A percentile compares a stretch with the other conserved stretches of the same genome.
Evolutionary conservation across 2,329 filamentous ascomycete species (phyloP).

Genomic region (Periconia macrospinosa): DNA sequence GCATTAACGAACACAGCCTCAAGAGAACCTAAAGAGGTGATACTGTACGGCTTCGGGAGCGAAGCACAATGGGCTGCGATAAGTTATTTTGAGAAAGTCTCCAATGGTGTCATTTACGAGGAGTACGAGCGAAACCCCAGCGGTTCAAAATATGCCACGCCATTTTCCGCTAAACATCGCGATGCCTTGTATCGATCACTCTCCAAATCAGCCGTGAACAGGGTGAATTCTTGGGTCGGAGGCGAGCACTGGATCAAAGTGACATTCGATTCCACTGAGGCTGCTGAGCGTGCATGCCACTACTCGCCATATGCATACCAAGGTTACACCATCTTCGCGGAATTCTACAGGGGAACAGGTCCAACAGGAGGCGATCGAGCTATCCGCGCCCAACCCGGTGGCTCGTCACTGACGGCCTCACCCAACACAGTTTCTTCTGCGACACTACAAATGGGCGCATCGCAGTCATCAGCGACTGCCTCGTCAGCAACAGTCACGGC

Average conservation of each 20-base stretch:
- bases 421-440: slow-evolving; percentile 38
- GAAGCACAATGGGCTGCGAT: slow-evolving; percentile 78
- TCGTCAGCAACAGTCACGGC: slow-evolving; percentile 46
- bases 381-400: slow-evolving; percentile 40
- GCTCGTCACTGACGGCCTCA: slow-evolving; percentile 26
- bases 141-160: slow-evolving; percentile 69
- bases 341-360: slow-evolving; percentile 49
- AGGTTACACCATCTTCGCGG: slow-evolving; percentile 52
- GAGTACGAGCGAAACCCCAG: slow-evolving; percentile 90
- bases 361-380: slow-evolving; percentile 47
- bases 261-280: slow-evolving; percentile 53
- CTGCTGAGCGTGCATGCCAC: slow-evolving; percentile 52
- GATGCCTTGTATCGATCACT: slow-evolving; percentile 69
- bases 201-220: slow-evolving; percentile 71
- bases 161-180: slow-evolving; percentile 69
- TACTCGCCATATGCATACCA: slow-evolving; percentile 51
- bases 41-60: slow-evolving; percentile 80
- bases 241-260: slow-evolving; percentile 85
- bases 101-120: slow-evolving; percentile 79
- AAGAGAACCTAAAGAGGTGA: slow-evolving; percentile 72
- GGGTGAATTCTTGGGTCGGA: slow-evolving; percentile 79
- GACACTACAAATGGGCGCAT: slow-evolving; percentile 29
- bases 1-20: slow-evolving; percentile 41
- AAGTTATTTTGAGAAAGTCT: slow-evolving; percentile 83
- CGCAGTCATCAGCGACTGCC: slow-evolving; percentile 40